Percentiles rank a stretch among this genome's conserved stretches.
phyloP scores from a whole-genome alignment of 805 yeast species.

The Suhomyces pyralidae region DNA sequence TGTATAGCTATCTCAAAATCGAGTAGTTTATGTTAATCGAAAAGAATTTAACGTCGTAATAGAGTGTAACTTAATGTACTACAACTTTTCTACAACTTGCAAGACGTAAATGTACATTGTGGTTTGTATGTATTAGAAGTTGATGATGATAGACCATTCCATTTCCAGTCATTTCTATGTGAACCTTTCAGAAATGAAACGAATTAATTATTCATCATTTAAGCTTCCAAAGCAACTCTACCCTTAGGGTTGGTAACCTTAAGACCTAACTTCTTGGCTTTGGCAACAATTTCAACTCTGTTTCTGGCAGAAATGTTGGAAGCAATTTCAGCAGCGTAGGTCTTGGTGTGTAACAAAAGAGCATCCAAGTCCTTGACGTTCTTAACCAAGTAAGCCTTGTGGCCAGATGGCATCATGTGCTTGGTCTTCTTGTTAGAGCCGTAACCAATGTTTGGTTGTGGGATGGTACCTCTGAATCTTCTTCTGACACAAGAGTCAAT shows the following conservation, averaged over 20 bases:
- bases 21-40: no score
- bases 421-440: slow-evolving; percentile 99
- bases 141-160: not conserved
- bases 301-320: slow-evolving; percentile 97
- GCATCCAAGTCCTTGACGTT: slow-evolving; percentile 93
- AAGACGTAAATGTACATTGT: slow-evolving; percentile 7
- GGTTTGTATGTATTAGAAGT: slow-evolving; percentile 5
- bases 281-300: slow-evolving; percentile 94
- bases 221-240: slow-evolving; percentile 97
- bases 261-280: slow-evolving; percentile 97
- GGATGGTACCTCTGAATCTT: slow-evolving; percentile 98
- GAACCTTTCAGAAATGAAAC: not conserved
- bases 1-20: no score
- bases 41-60: no score
- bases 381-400: slow-evolving; percentile 92
- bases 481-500: slow-evolving; percentile 99
- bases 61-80: no score
- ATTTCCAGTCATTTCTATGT: not conserved
- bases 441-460: slow-evolving; percentile 99
- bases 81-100: not conserved
- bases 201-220: slow-evolving; percentile 28
- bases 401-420: slow-evolving; percentile 95
- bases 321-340: slow-evolving; percentile 99
- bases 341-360: slow-evolving; percentile 93
- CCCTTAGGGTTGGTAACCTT: slow-evolving; percentile 99